These are phyloP conservation scores for Microbotryum violaceum DNA, from an alignment of 1,284 basidiomycete genomes.

Conservation along the genomic window DNA sequence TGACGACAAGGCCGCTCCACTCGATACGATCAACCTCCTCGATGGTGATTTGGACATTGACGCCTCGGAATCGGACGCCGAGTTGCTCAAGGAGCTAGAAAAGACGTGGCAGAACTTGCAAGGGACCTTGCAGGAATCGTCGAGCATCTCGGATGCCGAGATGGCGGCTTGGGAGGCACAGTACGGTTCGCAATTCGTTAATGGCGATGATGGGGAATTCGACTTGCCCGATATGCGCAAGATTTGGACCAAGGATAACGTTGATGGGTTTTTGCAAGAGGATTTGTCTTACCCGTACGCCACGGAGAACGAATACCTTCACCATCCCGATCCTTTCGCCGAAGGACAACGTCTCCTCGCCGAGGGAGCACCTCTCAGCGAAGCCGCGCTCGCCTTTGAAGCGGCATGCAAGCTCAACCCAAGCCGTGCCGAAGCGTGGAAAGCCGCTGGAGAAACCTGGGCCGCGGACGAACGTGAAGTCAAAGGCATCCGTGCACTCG, in stretches of 20 bases:
- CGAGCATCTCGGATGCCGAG: conserved; percentile 54
- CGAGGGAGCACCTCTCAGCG: conserved; percentile 37
- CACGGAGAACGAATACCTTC: conserved; percentile 58
- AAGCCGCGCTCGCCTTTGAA: conserved; percentile 47
- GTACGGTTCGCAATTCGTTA: conserved; percentile 33
- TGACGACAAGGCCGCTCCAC: too few species aligned
- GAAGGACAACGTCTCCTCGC: conserved; percentile 58
- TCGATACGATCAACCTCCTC: conserved; percentile 39
- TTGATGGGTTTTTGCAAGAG: conserved; percentile 33
- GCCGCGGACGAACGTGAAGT: conserved; percentile 84
- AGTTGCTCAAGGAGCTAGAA: conserved; percentile 41
- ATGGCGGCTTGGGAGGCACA: conserved; percentile 46
- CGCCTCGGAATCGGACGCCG: conserved; percentile 40
- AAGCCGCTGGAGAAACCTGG: conserved; percentile 81
- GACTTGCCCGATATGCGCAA: conserved; percentile 8
- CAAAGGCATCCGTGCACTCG: conserved; percentile 50
- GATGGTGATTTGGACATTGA: conserved; percentile 45
- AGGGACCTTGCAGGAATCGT: conserved; percentile 44
- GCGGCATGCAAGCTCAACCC: conserved; percentile 46
- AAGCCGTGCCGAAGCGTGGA: conserved; percentile 73
- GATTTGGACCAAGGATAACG: conserved; percentile 30
- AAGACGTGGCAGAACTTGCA: conserved; percentile 35
- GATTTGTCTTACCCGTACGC: conserved; percentile 32
- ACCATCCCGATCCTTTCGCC: conserved; percentile 46
- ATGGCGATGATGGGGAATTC: conserved; percentile 19